phyloP scores from a whole-genome alignment of 1,139 yeast genomes.

The Candida pseudocylindracea region DNA sequence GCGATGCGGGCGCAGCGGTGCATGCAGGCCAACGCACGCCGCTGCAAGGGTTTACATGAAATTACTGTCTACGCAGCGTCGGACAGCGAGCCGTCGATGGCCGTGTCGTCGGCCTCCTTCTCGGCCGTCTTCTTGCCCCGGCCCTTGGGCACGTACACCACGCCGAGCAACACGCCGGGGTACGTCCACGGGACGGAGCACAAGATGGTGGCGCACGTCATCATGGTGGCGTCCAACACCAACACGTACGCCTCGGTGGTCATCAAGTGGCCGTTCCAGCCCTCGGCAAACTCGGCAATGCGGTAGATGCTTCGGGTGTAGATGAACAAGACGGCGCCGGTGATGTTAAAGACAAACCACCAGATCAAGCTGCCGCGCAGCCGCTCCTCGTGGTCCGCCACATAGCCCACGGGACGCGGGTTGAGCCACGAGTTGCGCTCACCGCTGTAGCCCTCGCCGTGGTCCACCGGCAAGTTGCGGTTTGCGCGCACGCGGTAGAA shows the following conservation, averaged over 20 bases:
- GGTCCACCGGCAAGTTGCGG: neutral
- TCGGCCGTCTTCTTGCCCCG: too few relatives aligned
- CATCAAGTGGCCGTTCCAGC: slow-evolving; percentile 14
- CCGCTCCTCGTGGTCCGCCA: slow-evolving; percentile 4
- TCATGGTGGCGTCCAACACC: slow-evolving; percentile 9
- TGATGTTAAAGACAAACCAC: slow-evolving; percentile 8
- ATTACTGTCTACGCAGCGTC: too few relatives aligned
- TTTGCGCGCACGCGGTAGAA: neutral
- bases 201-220: slow-evolving; percentile 2
- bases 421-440: too few relatives aligned
- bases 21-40: too few relatives aligned
- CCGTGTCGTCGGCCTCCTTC: too few relatives aligned
- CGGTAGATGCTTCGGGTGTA: slow-evolving; percentile 13
- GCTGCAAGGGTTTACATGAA: too few relatives aligned
- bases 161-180: too few relatives aligned
- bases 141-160: too few relatives aligned
- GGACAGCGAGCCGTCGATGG: too few relatives aligned
- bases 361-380: slow-evolving; percentile 6
- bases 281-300: slow-evolving; percentile 11
- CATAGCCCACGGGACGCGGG: slow-evolving; percentile 3
- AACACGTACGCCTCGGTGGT: slow-evolving; percentile 11
- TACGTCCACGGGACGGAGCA: too few relatives aligned
- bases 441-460: neutral
- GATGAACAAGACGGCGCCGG: slow-evolving; percentile 7
- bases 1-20: too few relatives aligned